Percentiles rank a stretch among this genome's conserved stretches.
Evolutionary conservation across 2,329 filamentous ascomycete genomes (phyloP).

Genomic region (Talaromyces sp.): DNA sequence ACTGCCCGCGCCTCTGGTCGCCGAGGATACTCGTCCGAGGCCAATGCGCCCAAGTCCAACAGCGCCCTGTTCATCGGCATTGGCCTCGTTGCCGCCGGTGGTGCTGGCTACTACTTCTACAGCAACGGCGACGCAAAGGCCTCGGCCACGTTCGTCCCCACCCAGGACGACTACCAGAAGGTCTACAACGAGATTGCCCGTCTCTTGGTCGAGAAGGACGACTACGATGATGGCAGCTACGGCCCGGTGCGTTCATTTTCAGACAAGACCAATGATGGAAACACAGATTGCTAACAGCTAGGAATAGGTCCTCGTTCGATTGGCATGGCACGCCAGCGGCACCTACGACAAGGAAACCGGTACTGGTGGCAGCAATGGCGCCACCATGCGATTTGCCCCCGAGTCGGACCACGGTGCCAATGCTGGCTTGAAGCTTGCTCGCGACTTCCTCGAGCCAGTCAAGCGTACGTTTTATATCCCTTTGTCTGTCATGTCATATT

Average conservation of each 20-base stretch:
- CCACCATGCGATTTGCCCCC: slow-evolving; percentile 91
- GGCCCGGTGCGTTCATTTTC: slow-evolving; percentile 58
- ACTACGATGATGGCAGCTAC: slow-evolving; percentile 96
- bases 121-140: slow-evolving; percentile 48
- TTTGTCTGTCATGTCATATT: neutral
- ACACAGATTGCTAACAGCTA: slow-evolving; percentile 3
- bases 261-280: neutral
- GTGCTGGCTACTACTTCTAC: slow-evolving; percentile 62
- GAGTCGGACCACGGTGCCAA: slow-evolving; percentile 91
- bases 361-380: slow-evolving; percentile 92
- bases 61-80: slow-evolving; percentile 55
- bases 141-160: slow-evolving; percentile 63
- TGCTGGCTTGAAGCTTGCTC: slow-evolving; percentile 77
- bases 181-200: slow-evolving; percentile 85
- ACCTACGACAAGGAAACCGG: slow-evolving; percentile 85
- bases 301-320: slow-evolving; percentile 64
- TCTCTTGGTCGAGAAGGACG: slow-evolving; percentile 78
- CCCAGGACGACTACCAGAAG: slow-evolving; percentile 86
- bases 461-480: slow-evolving; percentile 56
- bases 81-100: slow-evolving; percentile 56
- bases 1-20: slow-evolving; percentile 70
- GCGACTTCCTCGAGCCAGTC: slow-evolving; percentile 88
- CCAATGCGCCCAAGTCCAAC: slow-evolving; percentile 48
- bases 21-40: slow-evolving; percentile 74
- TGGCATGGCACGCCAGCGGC: slow-evolving; percentile 91